Conservation (phyloP, 108 stramenopile genomes). For the Licmophora abbreviata region DNA sequence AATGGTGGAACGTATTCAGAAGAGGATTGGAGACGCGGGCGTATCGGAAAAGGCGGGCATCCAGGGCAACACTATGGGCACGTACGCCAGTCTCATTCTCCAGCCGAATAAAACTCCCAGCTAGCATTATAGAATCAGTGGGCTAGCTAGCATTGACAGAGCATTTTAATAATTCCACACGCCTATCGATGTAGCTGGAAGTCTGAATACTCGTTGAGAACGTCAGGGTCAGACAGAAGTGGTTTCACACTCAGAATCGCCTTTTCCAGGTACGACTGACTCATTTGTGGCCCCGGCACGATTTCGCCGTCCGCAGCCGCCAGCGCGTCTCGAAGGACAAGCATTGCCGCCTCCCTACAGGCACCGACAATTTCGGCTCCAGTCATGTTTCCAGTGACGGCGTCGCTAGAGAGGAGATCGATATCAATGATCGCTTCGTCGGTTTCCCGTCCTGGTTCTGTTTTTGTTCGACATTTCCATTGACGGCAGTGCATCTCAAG, state of each 20-base stretch:
- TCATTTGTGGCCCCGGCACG: not conserved
- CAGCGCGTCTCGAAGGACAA: slow-evolving; percentile 29
- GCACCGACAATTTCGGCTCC: slow-evolving; percentile 84
- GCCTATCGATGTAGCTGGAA: slow-evolving; percentile 28
- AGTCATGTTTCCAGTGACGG: slow-evolving; percentile 55
- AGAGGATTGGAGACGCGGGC: too few species aligned
- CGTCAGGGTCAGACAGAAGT: slow-evolving; percentile 27
- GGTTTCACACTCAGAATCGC: slow-evolving; percentile 25
- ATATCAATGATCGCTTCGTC: slow-evolving; percentile 19
- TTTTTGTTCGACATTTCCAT: slow-evolving; percentile 14
- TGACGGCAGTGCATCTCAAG: slow-evolving; percentile 65
- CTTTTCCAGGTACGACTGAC: slow-evolving; percentile 15
- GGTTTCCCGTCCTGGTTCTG: not conserved
- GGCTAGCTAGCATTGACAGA: too few species aligned
- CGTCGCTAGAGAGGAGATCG: slow-evolving; percentile 46
- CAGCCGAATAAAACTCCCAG: too few species aligned
- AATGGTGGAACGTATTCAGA: too few species aligned
- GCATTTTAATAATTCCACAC: too few species aligned
- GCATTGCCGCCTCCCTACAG: slow-evolving; percentile 60
- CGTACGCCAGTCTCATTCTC: too few species aligned
- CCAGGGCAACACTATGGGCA: too few species aligned
- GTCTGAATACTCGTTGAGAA: slow-evolving; percentile 29
- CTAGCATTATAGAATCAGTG: too few species aligned
- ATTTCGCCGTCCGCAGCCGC: not conserved
- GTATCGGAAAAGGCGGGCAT: too few species aligned